Evolutionary conservation across 2,329 filamentous ascomycete species (phyloP).

Genomic region (Aspergillus sergii): DNA sequence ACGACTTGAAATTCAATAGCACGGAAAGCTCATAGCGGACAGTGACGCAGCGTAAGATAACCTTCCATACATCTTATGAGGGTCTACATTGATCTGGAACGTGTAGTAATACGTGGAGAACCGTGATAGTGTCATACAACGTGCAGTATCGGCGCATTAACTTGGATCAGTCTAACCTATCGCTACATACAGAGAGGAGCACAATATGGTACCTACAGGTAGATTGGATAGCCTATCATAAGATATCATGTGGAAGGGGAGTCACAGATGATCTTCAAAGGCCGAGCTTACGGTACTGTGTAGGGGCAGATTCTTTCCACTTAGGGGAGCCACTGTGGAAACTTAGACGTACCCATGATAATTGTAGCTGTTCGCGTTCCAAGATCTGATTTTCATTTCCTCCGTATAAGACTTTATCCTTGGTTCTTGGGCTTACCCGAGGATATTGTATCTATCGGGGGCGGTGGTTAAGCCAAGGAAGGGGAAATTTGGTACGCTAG

Average conservation of each 20-base stretch:
- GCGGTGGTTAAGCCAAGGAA: not conserved
- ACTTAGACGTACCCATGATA: not conserved
- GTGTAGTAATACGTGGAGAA: not conserved
- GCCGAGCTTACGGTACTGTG: not conserved
- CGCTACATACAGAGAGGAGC: not conserved
- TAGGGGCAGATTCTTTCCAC: not conserved
- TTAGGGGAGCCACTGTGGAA: not conserved
- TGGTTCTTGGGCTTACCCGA: not conserved
- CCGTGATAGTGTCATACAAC: not conserved
- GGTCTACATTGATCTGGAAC: not conserved
- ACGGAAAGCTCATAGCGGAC: not conserved
- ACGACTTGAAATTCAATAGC: not conserved
- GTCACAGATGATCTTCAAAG: slow-evolving; percentile 1
- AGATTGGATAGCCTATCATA: not conserved
- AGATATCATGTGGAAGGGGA: not conserved
- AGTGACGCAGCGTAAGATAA: not conserved
- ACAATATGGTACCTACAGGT: not conserved
- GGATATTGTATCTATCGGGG: not conserved
- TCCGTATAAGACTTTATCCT: not conserved
- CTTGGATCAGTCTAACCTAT: not conserved
- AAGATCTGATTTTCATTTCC: no score
- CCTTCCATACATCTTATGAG: not conserved
- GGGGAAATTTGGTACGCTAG: not conserved
- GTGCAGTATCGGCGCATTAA: not conserved
- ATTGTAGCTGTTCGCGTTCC: not conserved